These are phyloP conservation scores for Auricularia sp. DNA, from an alignment of 768 basidiomycete genomes.

Conservation along the genomic window DNA sequence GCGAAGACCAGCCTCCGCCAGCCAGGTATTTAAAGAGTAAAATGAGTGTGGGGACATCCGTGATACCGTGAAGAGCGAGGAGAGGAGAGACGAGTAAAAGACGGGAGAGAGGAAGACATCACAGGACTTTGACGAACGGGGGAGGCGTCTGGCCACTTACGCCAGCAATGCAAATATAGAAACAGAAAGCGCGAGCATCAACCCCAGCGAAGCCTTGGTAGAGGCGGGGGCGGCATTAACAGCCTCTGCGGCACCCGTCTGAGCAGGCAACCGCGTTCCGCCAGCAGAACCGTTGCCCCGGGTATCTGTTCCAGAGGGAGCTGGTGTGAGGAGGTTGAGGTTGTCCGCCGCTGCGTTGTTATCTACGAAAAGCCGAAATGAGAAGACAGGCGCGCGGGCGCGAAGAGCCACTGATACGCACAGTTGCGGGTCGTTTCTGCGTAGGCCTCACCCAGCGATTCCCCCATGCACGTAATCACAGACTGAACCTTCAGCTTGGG, in stretches of 20 bases:
- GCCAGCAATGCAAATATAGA: not conserved
- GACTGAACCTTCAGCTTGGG: slow-evolving; percentile 67
- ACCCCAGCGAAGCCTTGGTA: not conserved
- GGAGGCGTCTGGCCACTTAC: too few species aligned
- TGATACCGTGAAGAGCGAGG: too few species aligned
- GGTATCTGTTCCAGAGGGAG: not conserved
- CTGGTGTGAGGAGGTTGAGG: not conserved
- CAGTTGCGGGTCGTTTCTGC: slow-evolving; percentile 71
- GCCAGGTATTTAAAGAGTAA: too few species aligned
- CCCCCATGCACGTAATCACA: slow-evolving; percentile 58
- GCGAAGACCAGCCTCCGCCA: too few species aligned
- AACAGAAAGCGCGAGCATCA: not conserved
- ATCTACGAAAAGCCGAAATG: not conserved
- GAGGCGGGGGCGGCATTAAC: not conserved
- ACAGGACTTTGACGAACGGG: too few species aligned
- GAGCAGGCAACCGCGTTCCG: not conserved
- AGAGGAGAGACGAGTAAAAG: too few species aligned
- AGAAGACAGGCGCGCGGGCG: not conserved
- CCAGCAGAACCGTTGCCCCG: not conserved
- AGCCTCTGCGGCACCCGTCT: not conserved
- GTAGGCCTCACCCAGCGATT: slow-evolving; percentile 55
- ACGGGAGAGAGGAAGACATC: too few species aligned
- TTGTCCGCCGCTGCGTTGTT: not conserved
- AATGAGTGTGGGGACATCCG: too few species aligned
- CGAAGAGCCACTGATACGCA: slow-evolving; percentile 7